Evolutionary conservation across 495 filamentous ascomycete genomes (phyloP).

Genomic region (Annulohypoxylon stygium): DNA sequence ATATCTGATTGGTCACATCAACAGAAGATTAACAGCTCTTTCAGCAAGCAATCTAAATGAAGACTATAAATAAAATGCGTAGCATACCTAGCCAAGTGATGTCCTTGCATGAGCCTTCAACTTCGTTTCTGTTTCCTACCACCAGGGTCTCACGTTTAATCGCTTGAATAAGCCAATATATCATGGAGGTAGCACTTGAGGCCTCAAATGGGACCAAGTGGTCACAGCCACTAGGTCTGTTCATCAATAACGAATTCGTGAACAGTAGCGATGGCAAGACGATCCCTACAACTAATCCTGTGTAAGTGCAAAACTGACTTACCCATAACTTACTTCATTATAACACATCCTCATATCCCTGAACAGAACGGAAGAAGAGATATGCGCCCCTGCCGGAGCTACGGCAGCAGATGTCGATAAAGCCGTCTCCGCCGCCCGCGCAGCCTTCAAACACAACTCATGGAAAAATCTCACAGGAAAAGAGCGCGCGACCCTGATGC

Average conservation of each 20-base stretch:
- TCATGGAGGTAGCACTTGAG: background rate
- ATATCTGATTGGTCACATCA: background rate
- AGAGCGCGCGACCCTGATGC: conserved; percentile 51
- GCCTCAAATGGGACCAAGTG: conserved; percentile 8
- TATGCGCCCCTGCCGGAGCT: conserved; percentile 52
- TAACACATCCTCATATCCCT: background rate
- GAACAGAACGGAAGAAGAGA: background rate
- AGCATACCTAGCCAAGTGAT: background rate
- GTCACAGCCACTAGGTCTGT: background rate
- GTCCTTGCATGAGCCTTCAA: background rate
- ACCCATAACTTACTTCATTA: background rate
- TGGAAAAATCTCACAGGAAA: conserved; percentile 61
- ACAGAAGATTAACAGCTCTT: background rate
- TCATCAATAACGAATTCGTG: conserved; percentile 4
- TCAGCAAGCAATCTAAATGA: background rate
- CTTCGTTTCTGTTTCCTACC: background rate
- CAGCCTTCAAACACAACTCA: conserved; percentile 34
- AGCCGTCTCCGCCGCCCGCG: conserved; percentile 63
- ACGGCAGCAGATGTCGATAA: conserved; percentile 62
- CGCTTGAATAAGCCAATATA: background rate
- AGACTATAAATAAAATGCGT: conserved; percentile 1
- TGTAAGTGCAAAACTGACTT: background rate
- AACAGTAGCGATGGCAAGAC: conserved; percentile 3
- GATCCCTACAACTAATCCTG: background rate
- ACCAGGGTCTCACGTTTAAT: background rate